phyloP scores from a whole-genome alignment of 345 rosid genomes.

The Odontarrhena argentea region DNA sequence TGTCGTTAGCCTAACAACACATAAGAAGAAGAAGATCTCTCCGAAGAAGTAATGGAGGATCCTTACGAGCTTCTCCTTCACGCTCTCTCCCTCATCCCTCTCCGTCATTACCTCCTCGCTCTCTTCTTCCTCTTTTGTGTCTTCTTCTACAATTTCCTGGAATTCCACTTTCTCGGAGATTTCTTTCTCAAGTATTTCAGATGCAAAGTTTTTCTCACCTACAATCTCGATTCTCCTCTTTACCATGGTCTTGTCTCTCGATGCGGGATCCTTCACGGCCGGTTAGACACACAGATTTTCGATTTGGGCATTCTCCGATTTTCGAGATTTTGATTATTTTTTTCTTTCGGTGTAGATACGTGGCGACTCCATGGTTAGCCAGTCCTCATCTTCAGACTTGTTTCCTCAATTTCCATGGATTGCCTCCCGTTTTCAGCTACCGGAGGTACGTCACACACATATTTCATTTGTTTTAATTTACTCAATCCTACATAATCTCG shows the following conservation, averaged over 20 bases:
- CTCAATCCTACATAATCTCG: too few relatives aligned
- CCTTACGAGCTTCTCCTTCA: conserved; percentile 53
- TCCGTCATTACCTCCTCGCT: conserved; percentile 51
- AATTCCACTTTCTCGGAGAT: conserved; percentile 71
- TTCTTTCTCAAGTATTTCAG: conserved; percentile 49
- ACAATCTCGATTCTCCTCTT: conserved; percentile 50
- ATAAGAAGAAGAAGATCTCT: not conserved
- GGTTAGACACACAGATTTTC: conserved; percentile 36
- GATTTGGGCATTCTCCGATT: not conserved
- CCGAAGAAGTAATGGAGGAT: not conserved
- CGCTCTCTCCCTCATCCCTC: conserved; percentile 56
- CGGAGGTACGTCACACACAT: conserved; percentile 48
- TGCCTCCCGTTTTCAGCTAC: conserved; percentile 76
- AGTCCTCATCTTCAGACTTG: conserved; percentile 85
- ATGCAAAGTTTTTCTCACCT: conserved; percentile 48
- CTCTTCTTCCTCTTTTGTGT: conserved; percentile 31
- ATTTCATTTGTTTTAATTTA: too few relatives aligned
- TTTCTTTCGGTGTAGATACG: conserved; percentile 46
- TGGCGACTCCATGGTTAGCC: conserved; percentile 79
- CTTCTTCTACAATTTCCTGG: conserved; percentile 68
- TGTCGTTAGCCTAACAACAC: not conserved
- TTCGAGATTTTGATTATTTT: not conserved
- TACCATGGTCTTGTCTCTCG: conserved; percentile 66
- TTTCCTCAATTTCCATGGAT: conserved; percentile 66
- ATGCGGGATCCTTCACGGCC: conserved; percentile 67